Conservation (phyloP, 495 filamentous ascomycete species). For the Hypomontagnella submonticulosa region DNA sequence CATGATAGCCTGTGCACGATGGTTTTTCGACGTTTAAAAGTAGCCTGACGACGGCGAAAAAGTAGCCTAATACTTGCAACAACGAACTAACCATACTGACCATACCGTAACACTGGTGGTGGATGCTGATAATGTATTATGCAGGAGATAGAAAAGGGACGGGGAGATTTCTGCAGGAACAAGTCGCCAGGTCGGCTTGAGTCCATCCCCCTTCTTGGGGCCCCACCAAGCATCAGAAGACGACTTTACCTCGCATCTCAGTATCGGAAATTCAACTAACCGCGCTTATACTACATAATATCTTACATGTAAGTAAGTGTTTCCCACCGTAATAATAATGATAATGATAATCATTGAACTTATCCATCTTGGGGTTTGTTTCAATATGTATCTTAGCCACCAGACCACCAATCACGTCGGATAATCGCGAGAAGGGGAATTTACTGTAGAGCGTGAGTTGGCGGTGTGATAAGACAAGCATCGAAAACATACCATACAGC, state of each 20-base stretch:
- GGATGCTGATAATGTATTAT: constrained; percentile 43
- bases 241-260: background rate
- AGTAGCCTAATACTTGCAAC: background rate
- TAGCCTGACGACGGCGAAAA: background rate
- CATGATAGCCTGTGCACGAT: too few species aligned
- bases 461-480: constrained; percentile 42
- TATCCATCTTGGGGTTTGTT: constrained; percentile 14
- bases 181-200: constrained; percentile 7
- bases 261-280: constrained; percentile 17
- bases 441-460: constrained; percentile 31
- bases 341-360: constrained; percentile 5
- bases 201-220: constrained; percentile 15
- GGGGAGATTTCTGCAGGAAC: constrained; percentile 43
- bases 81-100: background rate
- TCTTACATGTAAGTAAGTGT: background rate
- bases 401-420: constrained; percentile 17
- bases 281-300: constrained; percentile 19
- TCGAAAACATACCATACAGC: constrained; percentile 15
- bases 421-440: constrained; percentile 12
- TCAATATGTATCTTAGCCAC: constrained; percentile 22
- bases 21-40: too few species aligned
- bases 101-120: constrained; percentile 27
- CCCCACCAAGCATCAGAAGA: constrained; percentile 6
- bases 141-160: constrained; percentile 37
- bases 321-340: background rate